Evolutionary conservation across 2,329 filamentous ascomycete genomes (phyloP), one percentile per base, ranked within the genome.

Genomic region (Metarhizium album): DNA sequence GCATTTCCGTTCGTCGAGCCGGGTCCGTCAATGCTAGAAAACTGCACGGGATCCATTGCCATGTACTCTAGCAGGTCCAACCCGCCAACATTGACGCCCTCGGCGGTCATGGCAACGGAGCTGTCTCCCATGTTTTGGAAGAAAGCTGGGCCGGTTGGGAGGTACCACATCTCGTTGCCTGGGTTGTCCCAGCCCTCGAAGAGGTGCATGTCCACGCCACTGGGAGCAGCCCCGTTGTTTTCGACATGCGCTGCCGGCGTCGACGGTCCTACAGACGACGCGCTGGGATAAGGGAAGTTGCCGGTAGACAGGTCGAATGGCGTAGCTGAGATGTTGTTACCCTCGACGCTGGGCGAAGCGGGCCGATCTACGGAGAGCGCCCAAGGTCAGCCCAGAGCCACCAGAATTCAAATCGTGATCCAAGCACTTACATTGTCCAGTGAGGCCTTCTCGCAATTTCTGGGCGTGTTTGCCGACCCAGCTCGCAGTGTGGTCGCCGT

Each of bases 21-120:
- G 4, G 62, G 55, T 2, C 58, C 59, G 7, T 67, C 64, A 14
- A 67, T 48, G 16, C 62, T 62, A 1, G 71, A 66, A 45, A 72
- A 73, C 38, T 70, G 67, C 35, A 64, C 62, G 3, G 67, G 63
- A 38, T 79, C 80, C 75, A 83, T 79, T 7, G 79, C 76, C 80
- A 84, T 83, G 55, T 81, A 84, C 60, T 86, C 82, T 14, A 86
- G 72, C 57, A 86, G 61, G 60, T 86, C 82, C 31, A 84, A 70
- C 0, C 82, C 82, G 9, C 80, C 81, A 2, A 85, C 78, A 57
- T 83, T 83, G 47, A 84, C 77, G 27, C 81, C 81, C 57, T 84
- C 81, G 8, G 81, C 78, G 2, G 80, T 84, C 78, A 84, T 83
- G 42, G 79, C 79, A 9, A 84, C 79, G 6, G 73, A 73, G 33